Base-by-base conservation (phyloP, 768 basidiomycete species). In the Cyclocybe cylindracea region DNA sequence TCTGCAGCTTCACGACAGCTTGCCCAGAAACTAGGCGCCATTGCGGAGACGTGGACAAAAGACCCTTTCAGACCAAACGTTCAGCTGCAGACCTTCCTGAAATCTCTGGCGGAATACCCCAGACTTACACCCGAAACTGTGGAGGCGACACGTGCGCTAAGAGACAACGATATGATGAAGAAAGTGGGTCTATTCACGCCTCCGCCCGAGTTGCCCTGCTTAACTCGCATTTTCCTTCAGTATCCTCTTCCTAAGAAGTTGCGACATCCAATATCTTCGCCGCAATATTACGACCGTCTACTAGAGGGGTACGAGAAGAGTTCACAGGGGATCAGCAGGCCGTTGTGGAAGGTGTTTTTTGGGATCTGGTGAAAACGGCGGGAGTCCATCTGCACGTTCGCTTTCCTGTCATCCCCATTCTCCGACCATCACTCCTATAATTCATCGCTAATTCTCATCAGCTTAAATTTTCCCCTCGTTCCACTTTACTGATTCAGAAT, bases 301-400 rank as follows among this genome's bases (percentile, higher is more conserved):
- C 75, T 82, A 1, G 87, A 89, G 59, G 90, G 83, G 5, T 83
- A 86, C 54, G 83, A 89, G 52, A 88, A 86, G 69, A 88, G 86
- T 59, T 79, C 83, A 9, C 73, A 84, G 61, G 90, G 90, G n/a
- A 86, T 90, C 39, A 79, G 79, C 33, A 74, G 90, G 48, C 88
- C 90, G 2, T 85, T 86, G 86, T 92, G 90, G 90, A 90, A 92
- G 66, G 70, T 87, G 39, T 88, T 92, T 66, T 85, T 92, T 58
- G 81, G 82, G 36, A 76, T 90, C 52, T 90, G 89, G 88, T 85
- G 77, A 57, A 44, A 18, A 16, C 35, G 33, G 33, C 24, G n/a
- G 37, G 33, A 1, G 18, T 8, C 16, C 18, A 36, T 33, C 38
- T 7, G 14, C 31, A 35, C 42, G 7, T 38, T 47, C 44, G 16